Conservation (phyloP, 2,329 filamentous ascomycete genomes). For the Rhynchosporium graminicola region DNA sequence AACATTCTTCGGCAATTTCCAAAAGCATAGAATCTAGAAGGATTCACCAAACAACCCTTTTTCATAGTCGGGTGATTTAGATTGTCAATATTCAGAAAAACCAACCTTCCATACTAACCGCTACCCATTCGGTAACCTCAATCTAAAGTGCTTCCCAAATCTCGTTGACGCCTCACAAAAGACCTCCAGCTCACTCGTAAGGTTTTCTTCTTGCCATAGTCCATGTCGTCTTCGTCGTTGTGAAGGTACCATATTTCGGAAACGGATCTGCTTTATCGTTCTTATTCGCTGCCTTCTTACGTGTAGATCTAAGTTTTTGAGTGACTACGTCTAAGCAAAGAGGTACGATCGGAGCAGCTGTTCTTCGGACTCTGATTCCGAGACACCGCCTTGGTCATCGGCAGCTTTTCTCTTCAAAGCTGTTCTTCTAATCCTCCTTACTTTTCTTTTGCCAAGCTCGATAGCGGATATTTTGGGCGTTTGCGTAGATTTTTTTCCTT, state of each 20-base stretch:
- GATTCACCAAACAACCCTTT: too few relatives aligned
- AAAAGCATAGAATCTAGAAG: too few relatives aligned
- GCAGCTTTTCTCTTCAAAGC: background rate
- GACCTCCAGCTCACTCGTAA: background rate
- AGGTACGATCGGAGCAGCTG: background rate
- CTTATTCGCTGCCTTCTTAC: background rate
- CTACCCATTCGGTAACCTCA: too few relatives aligned
- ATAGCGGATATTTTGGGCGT: background rate
- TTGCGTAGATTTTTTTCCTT: background rate
- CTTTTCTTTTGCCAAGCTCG: background rate
- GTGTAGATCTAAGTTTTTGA: background rate
- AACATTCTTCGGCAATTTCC: too few relatives aligned
- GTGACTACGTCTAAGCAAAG: background rate
- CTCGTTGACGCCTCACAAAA: too few relatives aligned
- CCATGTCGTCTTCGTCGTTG: background rate
- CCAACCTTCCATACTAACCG: too few relatives aligned
- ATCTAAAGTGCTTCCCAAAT: too few relatives aligned
- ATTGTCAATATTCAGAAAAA: too few relatives aligned
- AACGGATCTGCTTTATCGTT: background rate
- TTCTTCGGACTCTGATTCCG: background rate
- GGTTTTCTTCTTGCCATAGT: background rate
- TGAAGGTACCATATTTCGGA: background rate
- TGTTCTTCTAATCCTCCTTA: background rate
- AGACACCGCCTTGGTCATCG: background rate
- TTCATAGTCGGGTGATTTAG: too few relatives aligned